Evolutionary conservation across 192 early-diverging fungal species (phyloP).

Genomic region (Backusella sp.): DNA sequence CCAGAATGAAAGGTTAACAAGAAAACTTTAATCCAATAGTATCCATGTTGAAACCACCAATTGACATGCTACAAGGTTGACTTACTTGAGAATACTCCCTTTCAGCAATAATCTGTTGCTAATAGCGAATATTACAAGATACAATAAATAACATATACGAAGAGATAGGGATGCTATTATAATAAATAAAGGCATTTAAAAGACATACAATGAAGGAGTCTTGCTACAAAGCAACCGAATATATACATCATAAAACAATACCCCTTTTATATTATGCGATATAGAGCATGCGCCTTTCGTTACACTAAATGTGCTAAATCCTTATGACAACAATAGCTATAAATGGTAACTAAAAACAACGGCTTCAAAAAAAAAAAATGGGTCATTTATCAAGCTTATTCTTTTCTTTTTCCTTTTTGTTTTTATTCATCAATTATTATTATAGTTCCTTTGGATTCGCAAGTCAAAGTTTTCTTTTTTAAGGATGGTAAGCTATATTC

Average conservation of each 20-base stretch:
- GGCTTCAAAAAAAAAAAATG: neutral
- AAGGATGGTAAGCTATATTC: slow-evolving; percentile 9
- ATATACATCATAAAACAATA: neutral
- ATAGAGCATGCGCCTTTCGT: neutral
- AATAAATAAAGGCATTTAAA: too few species aligned
- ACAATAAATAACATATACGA: too few species aligned
- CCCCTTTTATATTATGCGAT: neutral
- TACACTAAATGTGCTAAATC: neutral
- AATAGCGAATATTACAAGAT: too few species aligned
- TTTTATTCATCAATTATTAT: neutral
- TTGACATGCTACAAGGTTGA: too few species aligned
- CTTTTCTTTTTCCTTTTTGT: neutral
- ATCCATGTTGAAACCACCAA: too few species aligned
- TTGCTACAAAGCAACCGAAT: neutral
- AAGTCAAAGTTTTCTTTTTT: neutral
- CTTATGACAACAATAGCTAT: slow-evolving; percentile 5
- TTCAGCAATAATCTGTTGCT: too few species aligned
- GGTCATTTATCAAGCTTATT: neutral
- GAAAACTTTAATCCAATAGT: neutral
- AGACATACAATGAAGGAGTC: neutral
- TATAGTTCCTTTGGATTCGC: neutral
- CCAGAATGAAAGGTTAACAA: neutral
- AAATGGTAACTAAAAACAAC: neutral
- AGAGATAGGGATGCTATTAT: too few species aligned
- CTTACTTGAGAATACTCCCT: too few species aligned